A percentile compares a stretch with the other conserved stretches of the same genome.
phyloP scores from a whole-genome alignment of 225 moss, liverwort and hornwort genomes.

The Straminergon stramineum region DNA sequence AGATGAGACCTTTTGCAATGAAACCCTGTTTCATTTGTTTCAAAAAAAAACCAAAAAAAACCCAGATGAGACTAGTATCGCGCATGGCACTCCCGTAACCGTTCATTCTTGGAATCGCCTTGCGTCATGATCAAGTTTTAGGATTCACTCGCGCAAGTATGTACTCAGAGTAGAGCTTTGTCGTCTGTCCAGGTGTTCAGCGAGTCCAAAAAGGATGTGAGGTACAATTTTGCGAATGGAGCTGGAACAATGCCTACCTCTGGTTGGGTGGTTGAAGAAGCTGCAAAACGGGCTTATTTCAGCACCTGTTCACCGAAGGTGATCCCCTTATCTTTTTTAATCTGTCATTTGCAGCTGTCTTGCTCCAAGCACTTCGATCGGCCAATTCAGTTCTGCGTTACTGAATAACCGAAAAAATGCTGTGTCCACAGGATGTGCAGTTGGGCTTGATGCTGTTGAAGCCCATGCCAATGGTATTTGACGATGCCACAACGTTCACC shows the following conservation, averaged over 20 bases:
- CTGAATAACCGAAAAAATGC: neutral
- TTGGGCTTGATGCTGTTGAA: slow-evolving; percentile 13
- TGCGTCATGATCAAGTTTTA: neutral
- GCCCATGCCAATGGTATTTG: neutral
- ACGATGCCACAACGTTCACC: slow-evolving; percentile 21
- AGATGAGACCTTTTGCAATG: no score
- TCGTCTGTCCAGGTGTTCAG: neutral
- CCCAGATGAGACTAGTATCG: neutral
- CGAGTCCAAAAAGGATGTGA: neutral
- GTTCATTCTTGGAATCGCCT: neutral
- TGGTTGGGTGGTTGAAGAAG: neutral
- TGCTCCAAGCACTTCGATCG: neutral
- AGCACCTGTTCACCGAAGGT: slow-evolving; percentile 4
- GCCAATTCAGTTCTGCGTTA: neutral
- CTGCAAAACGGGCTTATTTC: slow-evolving; percentile 4
- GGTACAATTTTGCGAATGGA: slow-evolving; percentile 11
- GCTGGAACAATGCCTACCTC: slow-evolving; percentile 10
- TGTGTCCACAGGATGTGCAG: slow-evolving; percentile 6
- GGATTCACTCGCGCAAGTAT: neutral
- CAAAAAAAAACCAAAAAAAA: no score
- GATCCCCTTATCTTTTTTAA: neutral
- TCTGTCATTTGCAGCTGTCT: neutral
- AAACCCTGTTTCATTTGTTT: no score
- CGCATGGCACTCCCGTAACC: neutral
- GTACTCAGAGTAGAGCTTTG: neutral